phyloP scores from a whole-genome alignment of 73 alveolate genomes.

The Stentor coeruleus region DNA sequence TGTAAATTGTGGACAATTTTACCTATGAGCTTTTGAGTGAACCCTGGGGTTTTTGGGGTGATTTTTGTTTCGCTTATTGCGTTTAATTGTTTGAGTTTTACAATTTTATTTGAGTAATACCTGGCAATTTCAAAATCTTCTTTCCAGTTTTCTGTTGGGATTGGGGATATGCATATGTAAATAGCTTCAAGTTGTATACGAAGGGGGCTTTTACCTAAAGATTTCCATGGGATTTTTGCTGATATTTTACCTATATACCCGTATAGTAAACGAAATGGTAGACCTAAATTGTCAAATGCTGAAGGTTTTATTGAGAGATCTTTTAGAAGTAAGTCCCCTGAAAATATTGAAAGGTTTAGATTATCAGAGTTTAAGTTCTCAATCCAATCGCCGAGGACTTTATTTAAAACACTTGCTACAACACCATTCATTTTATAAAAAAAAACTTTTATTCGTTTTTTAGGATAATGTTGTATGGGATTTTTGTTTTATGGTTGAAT shows the following conservation, averaged over 20 bases:
- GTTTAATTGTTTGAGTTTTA: slow-evolving; percentile 9
- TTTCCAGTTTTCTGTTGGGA: slow-evolving; percentile 4
- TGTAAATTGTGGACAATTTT: slow-evolving; percentile 25
- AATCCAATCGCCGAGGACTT: slow-evolving; percentile 20
- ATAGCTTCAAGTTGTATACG: neutral
- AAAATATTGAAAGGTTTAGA: slow-evolving; percentile 24
- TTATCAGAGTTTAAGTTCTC: slow-evolving; percentile 24
- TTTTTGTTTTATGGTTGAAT: too few relatives aligned
- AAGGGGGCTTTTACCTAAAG: slow-evolving; percentile 22
- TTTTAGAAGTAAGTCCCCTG: slow-evolving; percentile 22
- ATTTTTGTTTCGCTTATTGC: neutral
- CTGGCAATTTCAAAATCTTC: neutral
- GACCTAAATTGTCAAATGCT: slow-evolving; percentile 10
- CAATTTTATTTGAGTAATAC: neutral
- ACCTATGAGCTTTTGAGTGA: neutral
- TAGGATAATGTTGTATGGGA: too few relatives aligned
- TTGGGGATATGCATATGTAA: neutral
- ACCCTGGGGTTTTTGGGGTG: slow-evolving; percentile 12
- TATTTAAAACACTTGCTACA: slow-evolving; percentile 15
- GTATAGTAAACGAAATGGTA: slow-evolving; percentile 2
- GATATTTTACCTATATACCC: slow-evolving; percentile 15
- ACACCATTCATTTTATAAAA: slow-evolving; percentile 13
- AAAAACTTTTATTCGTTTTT: too few relatives aligned
- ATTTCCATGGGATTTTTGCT: slow-evolving; percentile 17
- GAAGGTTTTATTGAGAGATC: neutral